These are phyloP conservation scores for Dillenia turbinata DNA, from an alignment of 164 flowering plant genomes.

Conservation along the genomic window DNA sequence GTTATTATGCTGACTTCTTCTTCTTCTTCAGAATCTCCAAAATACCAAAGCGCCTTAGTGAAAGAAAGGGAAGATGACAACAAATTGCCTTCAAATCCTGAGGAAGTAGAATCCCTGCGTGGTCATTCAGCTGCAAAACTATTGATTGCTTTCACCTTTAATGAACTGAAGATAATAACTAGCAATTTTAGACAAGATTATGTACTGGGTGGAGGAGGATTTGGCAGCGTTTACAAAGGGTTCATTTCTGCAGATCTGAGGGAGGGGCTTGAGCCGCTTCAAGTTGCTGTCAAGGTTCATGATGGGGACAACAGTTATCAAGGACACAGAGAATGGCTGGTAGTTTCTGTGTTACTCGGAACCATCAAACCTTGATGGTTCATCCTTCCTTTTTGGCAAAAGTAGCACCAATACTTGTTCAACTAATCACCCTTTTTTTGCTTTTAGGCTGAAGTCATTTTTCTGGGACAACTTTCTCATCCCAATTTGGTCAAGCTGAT, in stretches of 20 bases:
- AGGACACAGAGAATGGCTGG: constrained; percentile 99
- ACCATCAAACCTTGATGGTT: too few relatives aligned
- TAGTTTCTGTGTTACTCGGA: constrained; percentile 13
- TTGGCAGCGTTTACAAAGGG: constrained; percentile 92
- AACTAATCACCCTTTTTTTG: not conserved
- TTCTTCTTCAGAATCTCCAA: constrained; percentile 42
- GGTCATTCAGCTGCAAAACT: constrained; percentile 74
- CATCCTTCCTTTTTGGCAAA: too few relatives aligned
- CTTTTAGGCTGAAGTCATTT: constrained; percentile 85
- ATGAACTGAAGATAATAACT: constrained; percentile 65
- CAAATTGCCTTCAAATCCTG: constrained; percentile 75
- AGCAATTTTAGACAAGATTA: constrained; percentile 71
- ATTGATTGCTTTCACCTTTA: constrained; percentile 64
- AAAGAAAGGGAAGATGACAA: constrained; percentile 24
- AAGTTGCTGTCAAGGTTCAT: constrained; percentile 95
- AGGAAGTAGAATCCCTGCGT: constrained; percentile 85
- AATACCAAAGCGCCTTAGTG: constrained; percentile 28
- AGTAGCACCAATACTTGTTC: not conserved
- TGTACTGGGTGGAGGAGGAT: constrained; percentile 94
- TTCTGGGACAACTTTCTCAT: constrained; percentile 95
- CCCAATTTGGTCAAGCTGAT: constrained; percentile 88
- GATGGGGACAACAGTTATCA: constrained; percentile 90
- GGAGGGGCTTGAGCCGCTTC: constrained; percentile 50
- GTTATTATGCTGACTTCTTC: not conserved
- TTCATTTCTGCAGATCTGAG: constrained; percentile 53